phyloP scores from a whole-genome alignment of 2,329 filamentous ascomycete genomes.

The Cytospora paraplurivora region DNA sequence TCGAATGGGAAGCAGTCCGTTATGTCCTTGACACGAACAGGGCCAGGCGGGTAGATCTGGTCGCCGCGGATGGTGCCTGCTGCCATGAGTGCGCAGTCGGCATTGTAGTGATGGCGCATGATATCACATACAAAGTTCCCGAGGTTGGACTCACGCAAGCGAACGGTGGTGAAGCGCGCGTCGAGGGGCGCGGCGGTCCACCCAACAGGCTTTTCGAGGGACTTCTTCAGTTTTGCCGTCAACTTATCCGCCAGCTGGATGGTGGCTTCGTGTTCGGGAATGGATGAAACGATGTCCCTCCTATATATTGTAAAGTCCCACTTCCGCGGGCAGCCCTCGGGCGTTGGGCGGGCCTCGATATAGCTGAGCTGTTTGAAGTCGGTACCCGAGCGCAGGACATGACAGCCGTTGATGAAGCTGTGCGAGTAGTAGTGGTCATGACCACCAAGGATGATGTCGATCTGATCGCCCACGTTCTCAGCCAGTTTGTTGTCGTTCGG shows the following conservation, averaged over 20 bases:
- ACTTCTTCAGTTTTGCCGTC: constrained; percentile 72
- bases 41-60: constrained; percentile 81
- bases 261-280: constrained; percentile 65
- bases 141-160: constrained; percentile 76
- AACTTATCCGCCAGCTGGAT: constrained; percentile 66
- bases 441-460: constrained; percentile 85
- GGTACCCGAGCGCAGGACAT: constrained; percentile 83
- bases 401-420: constrained; percentile 73
- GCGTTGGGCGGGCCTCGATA: constrained; percentile 70
- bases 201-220: constrained; percentile 79
- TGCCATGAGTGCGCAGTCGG: constrained; percentile 84
- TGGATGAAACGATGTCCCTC: constrained; percentile 70
- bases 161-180: constrained; percentile 81
- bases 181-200: constrained; percentile 83
- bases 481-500: constrained; percentile 89
- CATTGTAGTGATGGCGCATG: constrained; percentile 79
- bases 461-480: constrained; percentile 67
- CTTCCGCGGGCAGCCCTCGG: constrained; percentile 45
- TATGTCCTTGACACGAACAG: constrained; percentile 78
- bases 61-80: constrained; percentile 85
- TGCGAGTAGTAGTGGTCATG: constrained; percentile 91
- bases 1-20: constrained; percentile 91
- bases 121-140: constrained; percentile 92
- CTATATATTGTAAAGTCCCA: constrained; percentile 82
- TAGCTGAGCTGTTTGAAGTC: constrained; percentile 95